Percentiles rank a stretch among this genome's conserved stretches.
Evolutionary conservation across 2,329 filamentous ascomycete species (phyloP).

Genomic region (Xylaria polymorpha): DNA sequence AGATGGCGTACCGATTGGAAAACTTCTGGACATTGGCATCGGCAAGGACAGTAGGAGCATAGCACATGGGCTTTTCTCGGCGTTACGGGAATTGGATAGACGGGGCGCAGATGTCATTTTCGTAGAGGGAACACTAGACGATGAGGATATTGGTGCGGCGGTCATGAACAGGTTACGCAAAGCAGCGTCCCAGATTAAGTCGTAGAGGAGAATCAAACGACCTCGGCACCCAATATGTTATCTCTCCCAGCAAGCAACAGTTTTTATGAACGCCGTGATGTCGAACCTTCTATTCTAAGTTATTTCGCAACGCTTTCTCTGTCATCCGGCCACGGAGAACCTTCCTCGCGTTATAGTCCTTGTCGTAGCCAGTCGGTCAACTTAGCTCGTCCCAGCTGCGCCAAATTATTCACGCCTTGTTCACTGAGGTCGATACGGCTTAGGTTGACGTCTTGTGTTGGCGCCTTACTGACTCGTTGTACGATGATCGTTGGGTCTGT

Average conservation of each 20-base stretch:
- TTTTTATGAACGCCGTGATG: slow-evolving; percentile 48
- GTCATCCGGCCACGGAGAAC: slow-evolving; percentile 14
- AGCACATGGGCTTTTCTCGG: slow-evolving; percentile 88
- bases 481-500: slow-evolving; percentile 96
- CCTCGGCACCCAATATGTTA: slow-evolving; percentile 40
- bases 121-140: slow-evolving; percentile 86
- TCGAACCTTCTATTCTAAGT: slow-evolving; percentile 43
- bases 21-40: slow-evolving; percentile 76
- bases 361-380: slow-evolving; percentile 91
- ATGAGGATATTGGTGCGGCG: slow-evolving; percentile 84
- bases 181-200: slow-evolving; percentile 72
- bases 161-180: slow-evolving; percentile 87
- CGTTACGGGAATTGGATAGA: slow-evolving; percentile 85
- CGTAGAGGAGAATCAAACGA: slow-evolving; percentile 54
- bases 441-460: slow-evolving; percentile 89
- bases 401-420: slow-evolving; percentile 92
- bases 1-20: slow-evolving; percentile 51
- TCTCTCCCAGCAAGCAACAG: slow-evolving; percentile 42
- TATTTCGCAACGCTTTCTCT: slow-evolving; percentile 34
- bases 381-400: slow-evolving; percentile 93
- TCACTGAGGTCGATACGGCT: slow-evolving; percentile 96
- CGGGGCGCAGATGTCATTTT: slow-evolving; percentile 84
- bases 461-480: slow-evolving; percentile 90
- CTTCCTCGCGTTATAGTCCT: slow-evolving; percentile 67
- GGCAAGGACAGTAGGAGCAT: slow-evolving; percentile 78